phyloP scores from a whole-genome alignment of 2,329 filamentous ascomycete genomes.

The Colletotrichum neosansevieriae region DNA sequence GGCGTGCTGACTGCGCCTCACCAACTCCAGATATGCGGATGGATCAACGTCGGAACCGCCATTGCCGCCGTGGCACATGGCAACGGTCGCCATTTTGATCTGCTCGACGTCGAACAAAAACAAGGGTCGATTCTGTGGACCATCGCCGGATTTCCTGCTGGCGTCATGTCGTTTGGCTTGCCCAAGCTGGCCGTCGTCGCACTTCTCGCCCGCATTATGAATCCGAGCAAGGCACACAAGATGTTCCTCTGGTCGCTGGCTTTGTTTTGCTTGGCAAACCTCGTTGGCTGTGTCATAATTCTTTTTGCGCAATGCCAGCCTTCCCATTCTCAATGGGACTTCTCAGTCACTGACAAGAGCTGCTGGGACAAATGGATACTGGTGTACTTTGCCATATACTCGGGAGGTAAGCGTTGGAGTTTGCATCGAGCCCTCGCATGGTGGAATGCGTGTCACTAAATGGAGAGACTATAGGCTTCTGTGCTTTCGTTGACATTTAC shows the following conservation, averaged over 20 bases:
- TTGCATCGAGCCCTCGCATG: accelerated
- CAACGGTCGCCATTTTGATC: constrained; percentile 53
- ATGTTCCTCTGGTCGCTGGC: constrained; percentile 53
- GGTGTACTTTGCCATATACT: constrained; percentile 54
- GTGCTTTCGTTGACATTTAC: constrained; percentile 55
- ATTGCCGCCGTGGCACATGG: constrained; percentile 52
- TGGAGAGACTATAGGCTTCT: constrained; percentile 44
- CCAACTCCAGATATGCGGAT: constrained; percentile 46
- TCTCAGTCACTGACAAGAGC: constrained; percentile 44
- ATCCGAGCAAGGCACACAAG: constrained; percentile 49
- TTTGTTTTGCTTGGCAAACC: constrained; percentile 46
- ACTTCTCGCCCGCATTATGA: constrained; percentile 53
- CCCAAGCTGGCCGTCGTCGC: constrained; percentile 57
- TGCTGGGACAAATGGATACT: constrained; percentile 52
- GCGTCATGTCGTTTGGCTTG: constrained; percentile 53
- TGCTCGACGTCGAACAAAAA: constrained; percentile 47
- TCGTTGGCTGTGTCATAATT: constrained; percentile 53
- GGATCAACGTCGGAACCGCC: constrained; percentile 50
- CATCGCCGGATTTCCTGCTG: constrained; percentile 51
- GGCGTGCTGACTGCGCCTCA: neutral
- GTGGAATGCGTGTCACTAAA: neutral
- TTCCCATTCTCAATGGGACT: constrained; percentile 53
- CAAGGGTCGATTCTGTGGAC: constrained; percentile 51
- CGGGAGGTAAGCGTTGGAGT: constrained; percentile 49
- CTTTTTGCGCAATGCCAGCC: constrained; percentile 58